A percentile compares a stretch with the other conserved stretches of the same genome.
Evolutionary conservation across 1,284 basidiomycete genomes (phyloP).

Genomic region (Cerrena zonata): DNA sequence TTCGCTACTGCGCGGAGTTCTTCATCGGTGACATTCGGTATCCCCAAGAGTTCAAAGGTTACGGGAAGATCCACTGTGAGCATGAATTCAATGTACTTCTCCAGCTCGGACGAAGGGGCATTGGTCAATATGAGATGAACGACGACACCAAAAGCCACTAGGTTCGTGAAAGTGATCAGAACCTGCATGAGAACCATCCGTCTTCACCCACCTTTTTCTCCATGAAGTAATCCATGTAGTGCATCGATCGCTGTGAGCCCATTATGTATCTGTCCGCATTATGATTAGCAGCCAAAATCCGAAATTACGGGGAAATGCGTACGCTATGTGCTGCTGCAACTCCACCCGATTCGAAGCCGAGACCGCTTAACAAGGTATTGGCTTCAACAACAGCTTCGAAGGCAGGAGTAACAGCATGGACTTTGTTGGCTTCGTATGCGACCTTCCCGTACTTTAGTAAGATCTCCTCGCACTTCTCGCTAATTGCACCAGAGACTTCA

Average conservation of each 20-base stretch:
- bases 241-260: constrained; percentile 29
- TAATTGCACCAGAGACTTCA: constrained; percentile 26
- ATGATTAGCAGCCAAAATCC: neutral
- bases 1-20: constrained; percentile 26
- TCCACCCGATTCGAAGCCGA: constrained; percentile 31
- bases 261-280: constrained; percentile 27
- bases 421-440: constrained; percentile 32
- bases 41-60: constrained; percentile 28
- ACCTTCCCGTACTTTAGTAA: constrained; percentile 30
- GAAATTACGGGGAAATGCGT: constrained; percentile 7
- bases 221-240: constrained; percentile 28
- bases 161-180: neutral
- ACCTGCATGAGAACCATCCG: neutral
- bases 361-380: constrained; percentile 30
- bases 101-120: constrained; percentile 23
- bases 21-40: constrained; percentile 26
- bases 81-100: constrained; percentile 30
- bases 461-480: constrained; percentile 32
- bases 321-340: constrained; percentile 32
- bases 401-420: constrained; percentile 27
- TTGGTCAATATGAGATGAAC: constrained; percentile 29
- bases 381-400: constrained; percentile 33
- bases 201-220: constrained; percentile 28
- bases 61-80: constrained; percentile 30
- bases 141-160: constrained; percentile 31